Evolutionary conservation across 352 stramenopile genomes (phyloP).

Genomic region (Globisporangium cederbergense): DNA sequence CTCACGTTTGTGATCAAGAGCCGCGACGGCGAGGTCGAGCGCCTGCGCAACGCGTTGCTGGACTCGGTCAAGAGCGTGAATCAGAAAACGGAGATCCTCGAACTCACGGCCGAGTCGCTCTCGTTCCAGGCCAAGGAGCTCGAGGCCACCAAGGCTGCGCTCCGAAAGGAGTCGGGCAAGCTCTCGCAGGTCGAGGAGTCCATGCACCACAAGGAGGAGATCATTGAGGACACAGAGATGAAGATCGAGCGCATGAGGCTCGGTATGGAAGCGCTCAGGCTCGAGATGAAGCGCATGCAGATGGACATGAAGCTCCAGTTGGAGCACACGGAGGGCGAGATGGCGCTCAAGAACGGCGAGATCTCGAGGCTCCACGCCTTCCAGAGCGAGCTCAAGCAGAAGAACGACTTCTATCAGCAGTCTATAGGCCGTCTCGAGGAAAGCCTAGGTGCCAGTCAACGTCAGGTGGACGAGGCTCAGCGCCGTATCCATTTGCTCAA

Average conservation of each 20-base stretch:
- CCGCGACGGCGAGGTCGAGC: conserved; percentile 66
- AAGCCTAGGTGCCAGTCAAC: conserved; percentile 25
- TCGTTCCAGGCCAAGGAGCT: conserved; percentile 61
- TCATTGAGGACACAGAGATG: conserved; percentile 59
- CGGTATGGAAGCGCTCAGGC: conserved; percentile 47
- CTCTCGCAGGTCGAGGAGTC: conserved; percentile 58
- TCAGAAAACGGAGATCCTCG: conserved; percentile 63
- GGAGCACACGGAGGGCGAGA: conserved; percentile 58
- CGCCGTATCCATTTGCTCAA: conserved; percentile 50
- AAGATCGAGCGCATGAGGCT: conserved; percentile 65
- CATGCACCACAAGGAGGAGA: conserved; percentile 52
- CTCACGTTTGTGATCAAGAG: conserved; percentile 78
- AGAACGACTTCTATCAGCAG: conserved; percentile 50
- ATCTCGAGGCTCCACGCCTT: conserved; percentile 47
- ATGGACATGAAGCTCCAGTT: conserved; percentile 76
- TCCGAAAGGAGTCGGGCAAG: conserved; percentile 51
- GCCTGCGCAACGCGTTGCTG: conserved; percentile 41
- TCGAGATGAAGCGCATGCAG: conserved; percentile 70
- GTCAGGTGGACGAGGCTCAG: conserved; percentile 46
- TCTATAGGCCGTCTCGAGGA: conserved; percentile 48
- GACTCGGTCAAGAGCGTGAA: conserved; percentile 54
- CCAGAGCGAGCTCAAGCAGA: conserved; percentile 54
- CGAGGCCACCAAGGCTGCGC: conserved; percentile 44
- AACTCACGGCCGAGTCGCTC: conserved; percentile 55
- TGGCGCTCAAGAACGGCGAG: conserved; percentile 72